A percentile compares a stretch with the other conserved stretches of the same genome.
These are phyloP conservation scores for Gonium pectorale DNA, from an alignment of 139 green algal species.

Conservation along the genomic window DNA sequence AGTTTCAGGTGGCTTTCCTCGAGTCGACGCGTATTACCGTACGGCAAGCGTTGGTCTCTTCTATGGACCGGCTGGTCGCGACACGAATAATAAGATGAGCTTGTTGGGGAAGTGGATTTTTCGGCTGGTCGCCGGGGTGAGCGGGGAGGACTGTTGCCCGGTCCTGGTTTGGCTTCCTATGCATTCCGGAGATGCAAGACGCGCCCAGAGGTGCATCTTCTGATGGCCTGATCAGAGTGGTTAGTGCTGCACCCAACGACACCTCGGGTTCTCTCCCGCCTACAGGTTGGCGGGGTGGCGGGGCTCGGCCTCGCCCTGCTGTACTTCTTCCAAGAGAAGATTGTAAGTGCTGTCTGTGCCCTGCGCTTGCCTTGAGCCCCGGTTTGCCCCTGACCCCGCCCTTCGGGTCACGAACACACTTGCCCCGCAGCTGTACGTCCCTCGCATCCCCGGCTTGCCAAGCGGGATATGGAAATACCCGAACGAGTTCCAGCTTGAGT, in stretches of 20 bases:
- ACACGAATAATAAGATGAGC: neutral
- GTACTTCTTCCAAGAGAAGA: slow-evolving; percentile 84
- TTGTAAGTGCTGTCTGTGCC: slow-evolving; percentile 70
- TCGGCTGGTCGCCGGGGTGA: neutral
- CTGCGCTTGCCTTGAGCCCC: no score
- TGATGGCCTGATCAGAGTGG: no score
- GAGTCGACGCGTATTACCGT: no score
- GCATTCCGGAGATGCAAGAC: no score
- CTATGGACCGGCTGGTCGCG: no score
- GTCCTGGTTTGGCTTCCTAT: no score
- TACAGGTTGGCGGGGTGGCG: slow-evolving; percentile 67
- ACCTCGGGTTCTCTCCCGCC: neutral
- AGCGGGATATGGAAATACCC: slow-evolving; percentile 28
- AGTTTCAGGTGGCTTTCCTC: no score
- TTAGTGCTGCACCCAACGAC: neutral
- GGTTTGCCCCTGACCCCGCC: no score
- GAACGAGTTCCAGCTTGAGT: slow-evolving; percentile 37
- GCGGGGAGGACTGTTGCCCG: no score
- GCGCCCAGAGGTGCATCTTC: no score
- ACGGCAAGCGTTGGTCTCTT: no score
- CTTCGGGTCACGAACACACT: no score
- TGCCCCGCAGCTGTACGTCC: slow-evolving; percentile 80
- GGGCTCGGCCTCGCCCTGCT: slow-evolving; percentile 72
- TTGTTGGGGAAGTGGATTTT: slow-evolving; percentile 46
- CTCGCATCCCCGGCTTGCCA: slow-evolving; percentile 79